phyloP scores from a whole-genome alignment of 257 asterid species.

The Gentiana straminea region DNA sequence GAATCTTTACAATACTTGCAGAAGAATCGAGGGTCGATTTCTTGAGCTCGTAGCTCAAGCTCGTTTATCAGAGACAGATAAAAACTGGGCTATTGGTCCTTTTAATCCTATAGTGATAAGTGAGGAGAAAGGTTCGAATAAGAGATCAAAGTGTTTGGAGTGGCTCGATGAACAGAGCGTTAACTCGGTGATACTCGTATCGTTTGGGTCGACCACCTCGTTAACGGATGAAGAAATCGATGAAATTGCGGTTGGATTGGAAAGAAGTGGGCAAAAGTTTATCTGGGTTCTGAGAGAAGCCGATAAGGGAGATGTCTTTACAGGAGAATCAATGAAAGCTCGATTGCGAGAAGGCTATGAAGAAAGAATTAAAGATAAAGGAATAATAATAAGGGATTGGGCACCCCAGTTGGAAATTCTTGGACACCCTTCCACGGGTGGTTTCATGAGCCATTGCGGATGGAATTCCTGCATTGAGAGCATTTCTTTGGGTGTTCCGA shows the following conservation, averaged over 20 bases:
- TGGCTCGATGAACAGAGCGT: slow-evolving; percentile 22
- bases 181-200: slow-evolving; percentile 16
- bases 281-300: slow-evolving; percentile 24
- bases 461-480: slow-evolving; percentile 22
- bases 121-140: neutral
- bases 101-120: slow-evolving; percentile 12
- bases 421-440: slow-evolving; percentile 17
- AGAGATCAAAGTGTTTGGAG: slow-evolving; percentile 4
- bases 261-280: slow-evolving; percentile 15
- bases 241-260: slow-evolving; percentile 17
- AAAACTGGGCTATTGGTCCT: slow-evolving; percentile 30
- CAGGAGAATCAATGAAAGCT: slow-evolving; percentile 12
- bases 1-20: slow-evolving; percentile 15
- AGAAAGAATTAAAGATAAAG: slow-evolving; percentile 11
- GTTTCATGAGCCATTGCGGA: slow-evolving; percentile 21
- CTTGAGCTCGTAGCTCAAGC: slow-evolving; percentile 14
- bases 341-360: slow-evolving; percentile 19
- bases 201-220: slow-evolving; percentile 22
- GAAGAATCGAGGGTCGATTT: slow-evolving; percentile 17
- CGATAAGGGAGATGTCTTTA: slow-evolving; percentile 18
- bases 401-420: slow-evolving; percentile 16
- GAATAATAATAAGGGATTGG: slow-evolving; percentile 17
- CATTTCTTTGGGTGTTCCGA: neutral
- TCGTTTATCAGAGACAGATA: slow-evolving; percentile 2
- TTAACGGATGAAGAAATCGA: slow-evolving; percentile 12